Evolutionary conservation across 2,329 filamentous ascomycete genomes (phyloP).

Genomic region (Arthrobotrys entomopaga): DNA sequence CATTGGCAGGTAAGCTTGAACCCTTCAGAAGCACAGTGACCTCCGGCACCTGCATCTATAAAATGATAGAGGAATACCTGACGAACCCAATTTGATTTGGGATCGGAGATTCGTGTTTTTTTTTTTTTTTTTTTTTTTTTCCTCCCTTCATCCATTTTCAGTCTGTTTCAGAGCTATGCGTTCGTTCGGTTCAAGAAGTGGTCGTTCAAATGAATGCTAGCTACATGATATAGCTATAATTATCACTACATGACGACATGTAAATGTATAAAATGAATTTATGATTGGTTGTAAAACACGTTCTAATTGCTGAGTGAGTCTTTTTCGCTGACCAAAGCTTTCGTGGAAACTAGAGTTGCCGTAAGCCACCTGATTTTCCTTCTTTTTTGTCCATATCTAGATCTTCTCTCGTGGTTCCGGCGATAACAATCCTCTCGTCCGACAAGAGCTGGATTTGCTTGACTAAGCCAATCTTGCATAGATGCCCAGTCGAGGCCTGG

Average conservation of each 20-base stretch:
- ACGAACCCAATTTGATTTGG: too few relatives aligned
- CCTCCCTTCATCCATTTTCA: too few relatives aligned
- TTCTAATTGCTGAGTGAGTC: background rate
- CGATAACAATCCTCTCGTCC: constrained; percentile 45
- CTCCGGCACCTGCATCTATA: background rate
- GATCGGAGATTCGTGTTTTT: background rate
- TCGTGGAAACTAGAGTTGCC: constrained; percentile 42
- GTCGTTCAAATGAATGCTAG: too few relatives aligned
- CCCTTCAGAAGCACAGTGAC: background rate
- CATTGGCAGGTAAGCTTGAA: constrained; percentile 72
- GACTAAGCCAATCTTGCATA: constrained; percentile 35
- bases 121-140: background rate
- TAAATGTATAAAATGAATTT: too few relatives aligned
- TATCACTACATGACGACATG: too few relatives aligned
- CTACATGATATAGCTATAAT: too few relatives aligned
- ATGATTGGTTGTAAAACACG: too few relatives aligned
- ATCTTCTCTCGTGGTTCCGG: constrained; percentile 17
- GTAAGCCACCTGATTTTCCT: constrained; percentile 49
- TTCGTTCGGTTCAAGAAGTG: too few relatives aligned
- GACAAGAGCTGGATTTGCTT: constrained; percentile 41
- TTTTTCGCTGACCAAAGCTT: constrained; percentile 33
- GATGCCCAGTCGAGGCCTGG: constrained; percentile 46
- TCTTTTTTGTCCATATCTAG: constrained; percentile 11
- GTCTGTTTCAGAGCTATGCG: too few relatives aligned
- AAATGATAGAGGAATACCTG: background rate